phyloP scores from a whole-genome alignment of 2,329 filamentous ascomycete genomes.

The Colletotrichum sp. region DNA sequence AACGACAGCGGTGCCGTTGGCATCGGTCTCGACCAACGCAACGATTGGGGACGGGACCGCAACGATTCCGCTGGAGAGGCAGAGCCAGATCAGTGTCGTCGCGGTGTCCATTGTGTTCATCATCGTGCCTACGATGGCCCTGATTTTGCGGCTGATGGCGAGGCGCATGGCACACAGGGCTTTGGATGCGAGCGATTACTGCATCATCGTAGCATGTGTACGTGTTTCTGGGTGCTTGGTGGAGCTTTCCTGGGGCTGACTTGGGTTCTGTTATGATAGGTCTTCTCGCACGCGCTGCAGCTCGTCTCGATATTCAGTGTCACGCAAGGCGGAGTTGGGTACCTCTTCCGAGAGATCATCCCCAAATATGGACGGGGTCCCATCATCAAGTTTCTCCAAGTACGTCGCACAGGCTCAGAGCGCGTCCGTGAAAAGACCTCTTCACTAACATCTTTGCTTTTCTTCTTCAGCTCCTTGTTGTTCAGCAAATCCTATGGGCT shows the following conservation, averaged over 20 bases:
- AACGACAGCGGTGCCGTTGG: background rate
- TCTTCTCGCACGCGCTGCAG: constrained; percentile 12
- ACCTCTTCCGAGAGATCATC: constrained; percentile 5
- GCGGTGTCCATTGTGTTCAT: constrained; percentile 13
- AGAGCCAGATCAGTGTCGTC: constrained; percentile 2
- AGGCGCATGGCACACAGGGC: constrained; percentile 8
- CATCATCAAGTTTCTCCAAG: constrained; percentile 16
- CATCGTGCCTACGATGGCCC: background rate
- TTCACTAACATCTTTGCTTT: background rate
- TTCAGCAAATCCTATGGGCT: constrained; percentile 36
- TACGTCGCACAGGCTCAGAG: background rate
- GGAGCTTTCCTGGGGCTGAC: background rate
- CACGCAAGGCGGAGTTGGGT: constrained; percentile 9
- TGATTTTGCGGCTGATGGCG: constrained; percentile 3
- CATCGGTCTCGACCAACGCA: background rate
- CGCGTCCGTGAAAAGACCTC: background rate
- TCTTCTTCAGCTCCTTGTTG: constrained; percentile 19
- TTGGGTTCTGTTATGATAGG: background rate
- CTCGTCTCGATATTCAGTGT: constrained; percentile 14
- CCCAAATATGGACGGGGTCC: constrained; percentile 4
- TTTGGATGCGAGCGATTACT: constrained; percentile 12
- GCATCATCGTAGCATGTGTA: constrained; percentile 5
- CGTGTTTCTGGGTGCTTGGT: background rate
- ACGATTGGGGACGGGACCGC: background rate
- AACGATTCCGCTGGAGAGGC: constrained; percentile 5